Conservation (phyloP, 805 yeast genomes). For the Kodamaea neixiangensis region DNA sequence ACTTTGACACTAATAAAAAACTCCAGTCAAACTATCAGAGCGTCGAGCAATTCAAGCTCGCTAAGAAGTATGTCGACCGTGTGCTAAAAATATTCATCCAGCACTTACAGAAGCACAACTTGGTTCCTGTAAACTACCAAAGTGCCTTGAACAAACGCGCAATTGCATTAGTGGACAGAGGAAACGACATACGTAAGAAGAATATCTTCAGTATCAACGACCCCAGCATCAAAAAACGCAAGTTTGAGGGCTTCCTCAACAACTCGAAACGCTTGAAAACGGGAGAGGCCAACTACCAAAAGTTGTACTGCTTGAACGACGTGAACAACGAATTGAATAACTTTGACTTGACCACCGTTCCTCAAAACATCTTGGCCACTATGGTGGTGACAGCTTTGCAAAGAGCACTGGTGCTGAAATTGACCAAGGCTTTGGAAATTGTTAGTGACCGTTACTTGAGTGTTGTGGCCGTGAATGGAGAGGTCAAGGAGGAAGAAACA, state of each 20-base stretch:
- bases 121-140: conserved; percentile 38
- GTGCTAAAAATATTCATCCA: conserved; percentile 47
- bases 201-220: conserved; percentile 37
- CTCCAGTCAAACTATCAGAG: conserved; percentile 51
- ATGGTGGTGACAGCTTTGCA: conserved; percentile 69
- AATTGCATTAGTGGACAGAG: conserved; percentile 32
- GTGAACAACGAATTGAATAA: conserved; percentile 59
- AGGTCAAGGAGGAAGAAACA: conserved; percentile 9
- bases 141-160: conserved; percentile 29
- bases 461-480: conserved; percentile 19
- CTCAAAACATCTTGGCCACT: conserved; percentile 60
- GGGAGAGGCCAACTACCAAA: conserved; percentile 46
- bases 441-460: conserved; percentile 65
- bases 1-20: conserved; percentile 60
- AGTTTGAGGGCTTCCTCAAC: conserved; percentile 45
- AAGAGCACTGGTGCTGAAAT: conserved; percentile 49
- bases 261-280: conserved; percentile 29
- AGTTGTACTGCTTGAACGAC: conserved; percentile 67
- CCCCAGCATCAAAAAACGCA: conserved; percentile 33
- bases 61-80: conserved; percentile 65
- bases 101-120: conserved; percentile 37
- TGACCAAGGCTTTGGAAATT: conserved; percentile 69
- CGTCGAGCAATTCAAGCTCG: conserved; percentile 50
- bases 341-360: conserved; percentile 71
- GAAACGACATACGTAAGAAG: conserved; percentile 44